Evolutionary conservation across 176 grass and related monocot genomes (phyloP).

Genomic region (Phragmites australis): DNA sequence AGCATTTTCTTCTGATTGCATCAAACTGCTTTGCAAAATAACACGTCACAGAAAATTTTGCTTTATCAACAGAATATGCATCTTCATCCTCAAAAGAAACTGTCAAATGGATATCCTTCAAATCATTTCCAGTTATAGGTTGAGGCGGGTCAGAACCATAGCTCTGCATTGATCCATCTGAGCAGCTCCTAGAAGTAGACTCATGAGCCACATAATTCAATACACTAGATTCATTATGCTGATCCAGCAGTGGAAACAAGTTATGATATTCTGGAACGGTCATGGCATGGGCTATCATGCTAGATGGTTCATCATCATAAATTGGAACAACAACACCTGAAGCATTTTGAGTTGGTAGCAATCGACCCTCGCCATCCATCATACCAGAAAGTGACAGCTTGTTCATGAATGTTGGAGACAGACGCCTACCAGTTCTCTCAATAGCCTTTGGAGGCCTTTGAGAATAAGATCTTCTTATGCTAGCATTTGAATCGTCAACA

Average conservation of each 20-base stretch:
- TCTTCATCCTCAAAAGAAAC: slow-evolving; percentile 81
- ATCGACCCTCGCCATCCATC: slow-evolving; percentile 54
- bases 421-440: slow-evolving; percentile 49
- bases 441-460: slow-evolving; percentile 63
- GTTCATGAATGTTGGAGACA: slow-evolving; percentile 46
- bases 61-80: slow-evolving; percentile 66
- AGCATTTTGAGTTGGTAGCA: slow-evolving; percentile 50
- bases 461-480: slow-evolving; percentile 83
- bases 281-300: slow-evolving; percentile 93
- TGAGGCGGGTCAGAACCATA: slow-evolving; percentile 51
- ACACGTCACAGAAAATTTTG: slow-evolving; percentile 88
- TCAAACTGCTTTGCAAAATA: slow-evolving; percentile 94
- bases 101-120: slow-evolving; percentile 67
- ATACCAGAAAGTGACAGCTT: slow-evolving; percentile 50
- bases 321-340: slow-evolving; percentile 69
- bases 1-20: slow-evolving; percentile 76
- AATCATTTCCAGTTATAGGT: slow-evolving; percentile 47
- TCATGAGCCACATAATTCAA: slow-evolving; percentile 30
- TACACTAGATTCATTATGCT: slow-evolving; percentile 33
- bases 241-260: slow-evolving; percentile 47
- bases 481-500: slow-evolving; percentile 43
- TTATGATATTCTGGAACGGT: slow-evolving; percentile 64
- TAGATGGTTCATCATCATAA: slow-evolving; percentile 88
- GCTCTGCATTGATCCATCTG: slow-evolving; percentile 25
- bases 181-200: slow-evolving; percentile 24